These are phyloP conservation scores for Rosa chinensis DNA, from an alignment of 306 rosid species.

Conservation along the genomic window DNA sequence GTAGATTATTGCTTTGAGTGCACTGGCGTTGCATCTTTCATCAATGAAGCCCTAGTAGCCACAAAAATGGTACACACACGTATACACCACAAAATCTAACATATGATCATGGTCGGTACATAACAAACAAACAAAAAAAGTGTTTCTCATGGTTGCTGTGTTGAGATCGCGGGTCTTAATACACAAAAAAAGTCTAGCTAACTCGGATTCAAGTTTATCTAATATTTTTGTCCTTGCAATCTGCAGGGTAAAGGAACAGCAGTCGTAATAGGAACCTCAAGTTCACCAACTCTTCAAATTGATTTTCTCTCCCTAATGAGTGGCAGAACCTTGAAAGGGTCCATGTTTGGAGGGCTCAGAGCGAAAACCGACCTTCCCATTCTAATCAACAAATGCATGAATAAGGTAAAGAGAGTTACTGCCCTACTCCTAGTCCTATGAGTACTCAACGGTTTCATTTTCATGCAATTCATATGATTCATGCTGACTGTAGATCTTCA, in stretches of 20 bases:
- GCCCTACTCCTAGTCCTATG: neutral
- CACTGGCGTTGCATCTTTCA: slow-evolving; percentile 39
- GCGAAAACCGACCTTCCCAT: slow-evolving; percentile 44
- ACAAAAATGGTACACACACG: slow-evolving; percentile 40
- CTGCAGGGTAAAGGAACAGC: slow-evolving; percentile 45
- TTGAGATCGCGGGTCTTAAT: too few species aligned
- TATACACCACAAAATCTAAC: neutral
- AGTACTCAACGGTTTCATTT: neutral
- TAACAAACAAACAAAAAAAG: neutral
- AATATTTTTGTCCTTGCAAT: neutral
- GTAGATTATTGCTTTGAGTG: slow-evolving; percentile 61
- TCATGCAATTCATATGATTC: neutral
- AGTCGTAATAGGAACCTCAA: slow-evolving; percentile 33
- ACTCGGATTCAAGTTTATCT: neutral
- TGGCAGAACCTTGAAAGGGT: slow-evolving; percentile 53
- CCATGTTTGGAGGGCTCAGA: slow-evolving; percentile 51
- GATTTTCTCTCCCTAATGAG: slow-evolving; percentile 8
- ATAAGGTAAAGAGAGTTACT: slow-evolving; percentile 29
- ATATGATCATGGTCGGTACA: too few species aligned
- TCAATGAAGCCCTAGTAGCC: slow-evolving; percentile 46
- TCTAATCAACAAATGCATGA: slow-evolving; percentile 37
- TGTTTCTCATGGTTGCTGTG: neutral
- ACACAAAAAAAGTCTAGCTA: too few species aligned
- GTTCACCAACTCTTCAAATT: slow-evolving; percentile 21
- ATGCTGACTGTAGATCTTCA: neutral